Evolutionary conservation across 2,329 filamentous ascomycete species (phyloP).

Genomic region (Chaetothyriales sp.): DNA sequence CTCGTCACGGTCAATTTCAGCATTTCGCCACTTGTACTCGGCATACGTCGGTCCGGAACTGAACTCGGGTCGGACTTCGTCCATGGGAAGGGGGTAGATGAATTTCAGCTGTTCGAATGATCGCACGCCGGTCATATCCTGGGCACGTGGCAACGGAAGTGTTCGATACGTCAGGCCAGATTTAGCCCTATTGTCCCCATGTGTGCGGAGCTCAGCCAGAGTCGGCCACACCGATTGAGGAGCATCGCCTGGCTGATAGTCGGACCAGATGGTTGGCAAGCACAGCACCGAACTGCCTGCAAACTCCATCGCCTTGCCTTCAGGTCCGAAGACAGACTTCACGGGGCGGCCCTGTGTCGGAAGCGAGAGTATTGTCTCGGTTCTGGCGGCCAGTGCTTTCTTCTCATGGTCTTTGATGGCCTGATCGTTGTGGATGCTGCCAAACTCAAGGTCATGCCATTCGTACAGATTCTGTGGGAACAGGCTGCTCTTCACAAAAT

Average conservation of each 20-base stretch:
- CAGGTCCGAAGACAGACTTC: neutral
- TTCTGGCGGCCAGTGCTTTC: neutral
- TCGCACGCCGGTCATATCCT: neutral
- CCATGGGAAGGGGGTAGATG: neutral
- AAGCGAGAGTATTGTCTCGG: neutral
- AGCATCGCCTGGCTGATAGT: neutral
- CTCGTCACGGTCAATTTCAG: neutral
- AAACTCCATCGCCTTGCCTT: neutral
- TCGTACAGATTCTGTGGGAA: neutral
- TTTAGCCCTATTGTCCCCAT: neutral
- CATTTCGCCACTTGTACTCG: neutral
- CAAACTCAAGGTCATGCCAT: neutral
- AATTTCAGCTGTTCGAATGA: neutral
- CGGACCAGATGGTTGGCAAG: neutral
- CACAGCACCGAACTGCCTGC: neutral
- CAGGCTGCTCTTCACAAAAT: neutral
- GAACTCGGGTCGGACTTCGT: neutral
- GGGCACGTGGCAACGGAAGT: neutral
- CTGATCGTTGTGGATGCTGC: neutral
- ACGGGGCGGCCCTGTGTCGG: neutral
- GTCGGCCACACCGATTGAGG: neutral
- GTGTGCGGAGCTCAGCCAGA: neutral
- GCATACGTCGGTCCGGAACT: neutral
- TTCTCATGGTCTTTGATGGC: neutral
- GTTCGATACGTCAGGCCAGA: neutral